Evolutionary conservation across 805 yeast genomes (phyloP), one percentile per base, ranked within the genome.

Genomic region (Kregervanrija fluxuum): DNA sequence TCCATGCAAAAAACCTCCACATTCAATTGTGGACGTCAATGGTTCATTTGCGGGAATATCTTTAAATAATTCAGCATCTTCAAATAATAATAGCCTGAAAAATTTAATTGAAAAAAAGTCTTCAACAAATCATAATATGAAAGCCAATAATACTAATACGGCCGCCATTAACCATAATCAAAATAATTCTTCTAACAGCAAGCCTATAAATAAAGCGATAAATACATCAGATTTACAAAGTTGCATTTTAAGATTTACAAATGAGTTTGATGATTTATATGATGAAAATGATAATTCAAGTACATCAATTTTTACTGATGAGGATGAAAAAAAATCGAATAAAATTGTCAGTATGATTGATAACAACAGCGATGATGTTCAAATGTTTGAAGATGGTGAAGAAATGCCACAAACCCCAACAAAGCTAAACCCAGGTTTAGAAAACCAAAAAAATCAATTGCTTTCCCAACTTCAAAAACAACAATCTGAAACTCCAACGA

Each of bases 1-100:
- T 0, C 85, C 85, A 2, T 76, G 81, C 59, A 79, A 79, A 49
- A 67, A 64, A 48, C 75, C 77, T 3, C 61, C 61, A 3, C 52
- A 53, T 6, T 38, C 53, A 6, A 42, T 55, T n/a, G 59, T 59
- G 13, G 64, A 61, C 38, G 49, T 56, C 30, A 56, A 54, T 35
- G 57, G 57, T 11, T 48, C 64, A 33, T 33, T 14, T 33, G 28
- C 28, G 8, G 28, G 28, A 22, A 33, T 33, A 33, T 5, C 35
- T 33, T 36, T 43, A 30, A 33, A 8, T 12, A 8, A 41, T 8
- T 9, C 37, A 10, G 38, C 33, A 36, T 13, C 22, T 36, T 17
- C 30, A 28, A 35, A 35, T 31, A 35, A 38, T 3, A 48, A 41
- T 30, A 39, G 38, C 15, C 16, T 35, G 8, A 37, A 28, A 30